phyloP scores from a whole-genome alignment of 495 filamentous ascomycete species.

The Hypoxylon intermedium region DNA sequence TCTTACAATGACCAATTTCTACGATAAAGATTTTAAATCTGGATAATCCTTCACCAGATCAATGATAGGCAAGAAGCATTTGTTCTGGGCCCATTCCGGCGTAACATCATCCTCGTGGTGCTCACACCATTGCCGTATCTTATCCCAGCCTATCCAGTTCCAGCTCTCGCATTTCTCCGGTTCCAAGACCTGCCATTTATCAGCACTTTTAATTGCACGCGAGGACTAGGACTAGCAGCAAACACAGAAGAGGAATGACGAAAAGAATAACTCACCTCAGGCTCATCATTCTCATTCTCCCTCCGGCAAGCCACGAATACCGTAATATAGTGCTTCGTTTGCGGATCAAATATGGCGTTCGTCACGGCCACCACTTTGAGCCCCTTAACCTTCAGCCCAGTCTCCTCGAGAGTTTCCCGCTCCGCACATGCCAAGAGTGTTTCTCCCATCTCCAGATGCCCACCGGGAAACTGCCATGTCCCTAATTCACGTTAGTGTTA shows the following conservation, averaged over 20 bases:
- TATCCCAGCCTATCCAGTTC: constrained; percentile 65
- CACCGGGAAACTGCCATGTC: constrained; percentile 69
- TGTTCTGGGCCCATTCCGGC: constrained; percentile 40
- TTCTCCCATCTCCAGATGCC: constrained; percentile 73
- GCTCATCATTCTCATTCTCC: constrained; percentile 51
- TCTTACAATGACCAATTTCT: neutral
- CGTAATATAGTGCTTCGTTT: constrained; percentile 70
- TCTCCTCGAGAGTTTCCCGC: constrained; percentile 73
- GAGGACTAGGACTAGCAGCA: no score
- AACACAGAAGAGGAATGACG: constrained; percentile 4
- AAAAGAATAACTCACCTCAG: constrained; percentile 51
- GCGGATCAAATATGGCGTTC: constrained; percentile 63
- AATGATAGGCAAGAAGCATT: constrained; percentile 63
- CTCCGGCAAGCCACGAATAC: constrained; percentile 61
- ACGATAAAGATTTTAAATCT: neutral
- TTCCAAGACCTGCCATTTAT: constrained; percentile 59
- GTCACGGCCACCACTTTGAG: constrained; percentile 61
- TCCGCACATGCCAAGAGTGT: constrained; percentile 62
- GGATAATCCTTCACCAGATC: constrained; percentile 61
- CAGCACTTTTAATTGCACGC: no score
- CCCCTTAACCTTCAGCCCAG: constrained; percentile 60
- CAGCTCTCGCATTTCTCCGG: constrained; percentile 71
- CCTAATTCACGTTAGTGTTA: no score
- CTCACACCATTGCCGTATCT: constrained; percentile 41
- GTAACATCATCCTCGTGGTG: constrained; percentile 40